Conservation (phyloP, 2,329 filamentous ascomycete genomes). For the Botrytis squamosa region DNA sequence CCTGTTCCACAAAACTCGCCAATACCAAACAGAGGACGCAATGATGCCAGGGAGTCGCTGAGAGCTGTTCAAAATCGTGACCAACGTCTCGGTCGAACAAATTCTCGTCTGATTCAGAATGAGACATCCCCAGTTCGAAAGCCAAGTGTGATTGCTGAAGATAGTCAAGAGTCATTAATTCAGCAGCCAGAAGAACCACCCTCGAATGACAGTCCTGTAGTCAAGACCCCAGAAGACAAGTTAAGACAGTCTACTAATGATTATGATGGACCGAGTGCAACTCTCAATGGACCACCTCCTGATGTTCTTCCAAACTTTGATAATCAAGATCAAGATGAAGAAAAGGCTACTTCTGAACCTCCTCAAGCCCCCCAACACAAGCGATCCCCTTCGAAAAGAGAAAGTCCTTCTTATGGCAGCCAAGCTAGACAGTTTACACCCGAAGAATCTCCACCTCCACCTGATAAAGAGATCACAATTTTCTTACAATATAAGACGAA, state of each 20-base stretch:
- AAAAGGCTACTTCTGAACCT: slow-evolving; percentile 18
- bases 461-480: slow-evolving; percentile 84
- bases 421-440: slow-evolving; percentile 56
- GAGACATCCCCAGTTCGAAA: slow-evolving; percentile 64
- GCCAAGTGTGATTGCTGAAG: slow-evolving; percentile 62
- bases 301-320: slow-evolving; percentile 46
- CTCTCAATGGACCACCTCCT: slow-evolving; percentile 56
- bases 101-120: slow-evolving; percentile 43
- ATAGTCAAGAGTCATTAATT: slow-evolving; percentile 35
- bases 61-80: slow-evolving; percentile 65
- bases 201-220: slow-evolving; percentile 36
- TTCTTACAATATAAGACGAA: slow-evolving; percentile 97
- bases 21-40: slow-evolving; percentile 77
- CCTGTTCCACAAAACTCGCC: slow-evolving; percentile 81
- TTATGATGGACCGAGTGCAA: slow-evolving; percentile 50
- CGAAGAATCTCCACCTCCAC: slow-evolving; percentile 63
- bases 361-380: slow-evolving; percentile 28
- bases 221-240: slow-evolving; percentile 65
- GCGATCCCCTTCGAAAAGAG: slow-evolving; percentile 19
- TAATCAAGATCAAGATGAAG: slow-evolving; percentile 22
- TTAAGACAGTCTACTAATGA: slow-evolving; percentile 29
- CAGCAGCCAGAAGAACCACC: slow-evolving; percentile 41
- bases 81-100: slow-evolving; percentile 48
- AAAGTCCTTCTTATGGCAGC: slow-evolving; percentile 10
- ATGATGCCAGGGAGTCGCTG: slow-evolving; percentile 79